phyloP scores from a whole-genome alignment of 257 asterid species.

The Jaltomata sinuosa region DNA sequence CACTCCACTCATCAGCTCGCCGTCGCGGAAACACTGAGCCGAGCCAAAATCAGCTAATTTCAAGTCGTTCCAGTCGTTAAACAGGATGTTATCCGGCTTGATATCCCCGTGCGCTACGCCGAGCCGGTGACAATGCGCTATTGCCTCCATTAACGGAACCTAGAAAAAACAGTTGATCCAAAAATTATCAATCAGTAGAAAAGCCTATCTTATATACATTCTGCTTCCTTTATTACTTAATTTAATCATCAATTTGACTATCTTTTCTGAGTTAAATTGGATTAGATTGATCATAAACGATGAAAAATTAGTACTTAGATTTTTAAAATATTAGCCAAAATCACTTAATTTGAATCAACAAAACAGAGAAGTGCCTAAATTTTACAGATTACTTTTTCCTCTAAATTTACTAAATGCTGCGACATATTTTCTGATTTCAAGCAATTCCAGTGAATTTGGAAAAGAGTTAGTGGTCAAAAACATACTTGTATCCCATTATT shows the following conservation, averaged over 20 bases:
- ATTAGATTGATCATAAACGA: background rate
- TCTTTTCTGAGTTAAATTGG: background rate
- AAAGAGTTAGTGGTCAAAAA: no score
- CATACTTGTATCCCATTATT: no score
- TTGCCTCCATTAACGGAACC: conserved; percentile 67
- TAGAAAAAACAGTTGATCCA: background rate
- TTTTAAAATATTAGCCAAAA: background rate
- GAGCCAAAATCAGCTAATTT: conserved; percentile 81
- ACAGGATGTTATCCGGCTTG: conserved; percentile 67
- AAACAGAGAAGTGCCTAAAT: background rate
- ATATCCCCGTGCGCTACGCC: conserved; percentile 79
- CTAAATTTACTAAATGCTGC: background rate
- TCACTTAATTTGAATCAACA: background rate
- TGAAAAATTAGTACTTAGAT: background rate
- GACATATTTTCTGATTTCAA: background rate
- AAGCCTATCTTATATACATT: background rate
- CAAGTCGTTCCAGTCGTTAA: conserved; percentile 38
- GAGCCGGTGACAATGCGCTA: conserved; percentile 56
- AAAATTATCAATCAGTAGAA: background rate
- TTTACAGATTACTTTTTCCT: background rate
- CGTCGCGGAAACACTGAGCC: conserved; percentile 41
- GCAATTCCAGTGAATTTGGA: background rate
- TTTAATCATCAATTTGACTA: background rate
- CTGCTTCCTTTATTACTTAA: background rate
- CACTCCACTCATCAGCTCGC: conserved; percentile 20